These are phyloP conservation scores for Ustilago tritici DNA, from an alignment of 1,284 basidiomycete species.

Conservation along the genomic window DNA sequence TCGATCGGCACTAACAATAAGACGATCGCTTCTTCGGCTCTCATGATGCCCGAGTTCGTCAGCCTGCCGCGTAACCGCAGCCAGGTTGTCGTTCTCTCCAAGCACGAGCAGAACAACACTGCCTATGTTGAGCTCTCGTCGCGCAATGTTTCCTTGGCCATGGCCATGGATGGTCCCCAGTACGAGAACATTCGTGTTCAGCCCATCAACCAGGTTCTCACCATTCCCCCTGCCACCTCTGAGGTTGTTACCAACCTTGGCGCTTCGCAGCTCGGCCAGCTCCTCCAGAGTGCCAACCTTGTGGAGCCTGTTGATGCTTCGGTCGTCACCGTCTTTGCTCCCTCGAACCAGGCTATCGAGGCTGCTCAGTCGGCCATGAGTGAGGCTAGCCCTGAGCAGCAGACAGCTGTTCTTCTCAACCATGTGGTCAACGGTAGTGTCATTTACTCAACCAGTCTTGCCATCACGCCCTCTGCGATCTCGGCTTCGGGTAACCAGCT, in stretches of 20 bases:
- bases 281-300: conserved; percentile 70
- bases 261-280: conserved; percentile 67
- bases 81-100: conserved; percentile 77
- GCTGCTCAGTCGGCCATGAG: conserved; percentile 73
- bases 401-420: conserved; percentile 65
- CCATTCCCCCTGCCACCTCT: conserved; percentile 61
- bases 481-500: conserved; percentile 77
- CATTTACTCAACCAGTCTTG: conserved; percentile 74
- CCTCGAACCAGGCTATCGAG: conserved; percentile 67
- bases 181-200: conserved; percentile 71
- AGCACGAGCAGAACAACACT: conserved; percentile 70
- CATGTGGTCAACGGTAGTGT: conserved; percentile 79
- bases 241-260: conserved; percentile 30
- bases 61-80: conserved; percentile 58
- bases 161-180: conserved; percentile 70
- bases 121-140: conserved; percentile 74
- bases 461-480: conserved; percentile 67
- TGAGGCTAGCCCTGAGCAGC: conserved; percentile 75
- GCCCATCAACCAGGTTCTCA: conserved; percentile 72
- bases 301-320: conserved; percentile 71
- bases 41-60: conserved; percentile 72
- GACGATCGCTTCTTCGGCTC: conserved; percentile 77
- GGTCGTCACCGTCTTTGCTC: conserved; percentile 79
- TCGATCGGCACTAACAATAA: conserved; percentile 69
- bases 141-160: conserved; percentile 51